Evolutionary conservation across 108 stramenopile species (phyloP), one percentile per base, ranked within the genome.

Genomic region (Conticribra weissflogii): DNA sequence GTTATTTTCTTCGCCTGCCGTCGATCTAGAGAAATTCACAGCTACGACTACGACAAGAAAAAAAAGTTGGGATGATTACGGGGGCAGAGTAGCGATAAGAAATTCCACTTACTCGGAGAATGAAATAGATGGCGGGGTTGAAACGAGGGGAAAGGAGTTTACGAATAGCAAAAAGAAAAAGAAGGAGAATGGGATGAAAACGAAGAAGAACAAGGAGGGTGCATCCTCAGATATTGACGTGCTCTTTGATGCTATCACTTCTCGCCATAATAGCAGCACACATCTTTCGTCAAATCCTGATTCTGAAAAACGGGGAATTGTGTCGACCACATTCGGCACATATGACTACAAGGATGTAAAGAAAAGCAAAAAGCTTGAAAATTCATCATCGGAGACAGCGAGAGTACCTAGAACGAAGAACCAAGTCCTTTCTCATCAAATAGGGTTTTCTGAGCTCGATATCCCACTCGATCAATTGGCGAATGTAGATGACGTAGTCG

Each of bases 21-120:
- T 21, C n/a, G n/a, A n/a, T 59, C 22, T 61, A 27, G 21, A 47
- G 17, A 16, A 30, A 16, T 48, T 47, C 9, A 61, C 14, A 1
- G 27, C 17, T 21, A 28, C 16, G 12, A 33, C n/a, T 1, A 63
- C 29, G 31, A 32, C 8, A 32, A 52, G 33, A 51, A 8, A 9
- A 24, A 63, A 63, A 32, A 30, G 31, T 63, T 69, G 68, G 68
- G 58, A 69, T 48, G 57, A 69, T 14, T 69, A 69, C 47, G 68
- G 57, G 34, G 68, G 68, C 47, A 47, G 68, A 21, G 63, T 46
- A 21, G 17, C 8, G 44, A 48, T 17, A 22, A 21, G 14, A 51
- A 30, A 30, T 34, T 41, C 32, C 46, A 54, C n/a, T 34, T 3
- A 8, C 21, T 19, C 9, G 12, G 52, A 48, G 15, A 27, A 15